Evolutionary conservation across 2,329 filamentous ascomycete genomes (phyloP).

Genomic region (Aspergillus sp.): DNA sequence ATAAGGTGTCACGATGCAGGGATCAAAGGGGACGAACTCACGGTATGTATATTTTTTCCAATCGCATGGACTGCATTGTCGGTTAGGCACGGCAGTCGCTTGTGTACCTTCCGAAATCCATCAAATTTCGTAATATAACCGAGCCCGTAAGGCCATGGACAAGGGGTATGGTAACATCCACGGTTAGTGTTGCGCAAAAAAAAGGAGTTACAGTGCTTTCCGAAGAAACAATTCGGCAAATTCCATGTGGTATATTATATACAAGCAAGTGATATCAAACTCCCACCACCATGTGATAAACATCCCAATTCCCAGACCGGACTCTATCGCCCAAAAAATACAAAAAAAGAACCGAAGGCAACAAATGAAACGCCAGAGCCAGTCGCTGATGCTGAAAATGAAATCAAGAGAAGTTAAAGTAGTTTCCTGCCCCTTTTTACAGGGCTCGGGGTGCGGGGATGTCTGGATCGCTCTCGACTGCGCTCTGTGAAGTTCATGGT

Average conservation of each 20-base stretch:
- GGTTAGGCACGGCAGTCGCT: background rate
- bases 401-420: background rate
- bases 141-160: background rate
- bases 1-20: background rate
- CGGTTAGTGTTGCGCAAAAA: background rate
- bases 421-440: constrained; percentile 30
- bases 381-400: constrained; percentile 15
- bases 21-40: background rate
- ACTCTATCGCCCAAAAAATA: constrained; percentile 4
- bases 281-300: background rate
- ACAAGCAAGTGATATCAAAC: constrained; percentile 1
- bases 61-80: background rate
- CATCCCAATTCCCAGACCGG: background rate
- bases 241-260: background rate
- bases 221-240: background rate
- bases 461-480: constrained; percentile 30
- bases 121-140: background rate
- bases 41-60: background rate
- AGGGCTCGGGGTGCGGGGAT: constrained; percentile 40
- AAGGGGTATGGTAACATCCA: background rate
- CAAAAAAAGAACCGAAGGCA: background rate
- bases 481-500: constrained; percentile 32
- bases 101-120: background rate
- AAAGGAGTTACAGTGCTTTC: background rate
- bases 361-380: constrained; percentile 9